These are phyloP conservation scores for Comarum palustre DNA, from an alignment of 306 rosid genomes.

Conservation along the genomic window DNA sequence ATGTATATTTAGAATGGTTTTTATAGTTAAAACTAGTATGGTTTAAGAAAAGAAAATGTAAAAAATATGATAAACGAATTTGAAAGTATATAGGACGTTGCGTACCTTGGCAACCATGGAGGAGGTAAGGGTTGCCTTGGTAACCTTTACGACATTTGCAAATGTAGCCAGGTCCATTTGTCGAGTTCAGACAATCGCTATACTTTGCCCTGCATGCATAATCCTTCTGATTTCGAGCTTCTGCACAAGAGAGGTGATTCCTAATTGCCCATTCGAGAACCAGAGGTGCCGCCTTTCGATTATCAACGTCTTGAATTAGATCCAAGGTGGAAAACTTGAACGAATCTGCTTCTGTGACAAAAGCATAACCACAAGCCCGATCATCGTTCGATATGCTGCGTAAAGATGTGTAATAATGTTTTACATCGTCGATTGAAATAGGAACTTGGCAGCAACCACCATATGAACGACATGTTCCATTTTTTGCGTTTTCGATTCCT, in stretches of 20 bases:
- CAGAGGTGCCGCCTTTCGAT: constrained; percentile 3
- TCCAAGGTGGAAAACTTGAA: constrained; percentile 22
- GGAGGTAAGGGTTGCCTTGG: constrained; percentile 27
- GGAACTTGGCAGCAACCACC: constrained; percentile 16
- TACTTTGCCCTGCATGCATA: constrained; percentile 25
- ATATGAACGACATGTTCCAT: constrained; percentile 16
- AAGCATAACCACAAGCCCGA: not conserved
- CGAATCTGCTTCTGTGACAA: constrained; percentile 15
- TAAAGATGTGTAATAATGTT: not conserved
- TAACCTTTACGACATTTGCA: constrained; percentile 27
- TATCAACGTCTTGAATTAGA: not conserved
- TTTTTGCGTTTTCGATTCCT: not conserved
- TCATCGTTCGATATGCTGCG: not conserved
- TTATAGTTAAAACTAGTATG: not conserved
- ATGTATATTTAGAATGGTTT: not conserved
- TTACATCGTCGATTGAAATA: not conserved
- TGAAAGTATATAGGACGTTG: not conserved
- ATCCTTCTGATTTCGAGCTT: not conserved
- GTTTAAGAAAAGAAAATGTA: not conserved
- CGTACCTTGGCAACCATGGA: constrained; percentile 23
- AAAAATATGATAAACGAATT: too few relatives aligned
- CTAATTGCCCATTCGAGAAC: constrained; percentile 36
- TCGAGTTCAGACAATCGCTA: constrained; percentile 19
- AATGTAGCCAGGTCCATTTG: constrained; percentile 22
- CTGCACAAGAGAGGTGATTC: constrained; percentile 9